Evolutionary conservation across 805 yeast genomes (phyloP), one percentile per base, ranked within the genome.

Genomic region (Teunomyces gatunensis): DNA sequence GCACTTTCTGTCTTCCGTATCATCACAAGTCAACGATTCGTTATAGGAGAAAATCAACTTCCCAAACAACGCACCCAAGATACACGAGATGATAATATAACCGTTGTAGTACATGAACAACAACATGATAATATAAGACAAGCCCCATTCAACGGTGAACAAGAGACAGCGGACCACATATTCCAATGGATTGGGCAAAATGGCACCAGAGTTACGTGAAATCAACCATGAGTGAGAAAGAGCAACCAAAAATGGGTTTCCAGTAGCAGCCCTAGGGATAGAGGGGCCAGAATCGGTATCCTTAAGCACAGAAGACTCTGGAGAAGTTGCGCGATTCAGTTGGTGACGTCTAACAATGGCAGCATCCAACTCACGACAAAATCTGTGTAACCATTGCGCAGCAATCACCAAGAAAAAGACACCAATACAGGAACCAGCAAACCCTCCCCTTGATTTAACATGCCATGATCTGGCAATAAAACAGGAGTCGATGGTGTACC

Each of bases 391-490:
- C 79, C 83, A 76, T 57, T 81, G 83, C 7, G 81, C 71, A 9
- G 78, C 76, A 43, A 83, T 61, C 2, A 81, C 84, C 57, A 85
- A 66, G 25, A 79, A 66, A 59, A 83, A 78, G 7, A 81, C 79
- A n/a, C 89, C 89, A 27, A 85, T 70, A 64, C 89, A 85, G 0
- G 87, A 74, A n/a, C 88, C 89, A 3, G 87, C 89, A 67, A 84
- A 84, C 64, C 74, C 81, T 0, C 84, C 85, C 47, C 68, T 69
- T 2, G 82, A 68, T 12, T 64, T 71, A 39, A 81, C 79, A 49
- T 80, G 87, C 90, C 90, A 84, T 27, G 83, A 66, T 39, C 62
- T 68, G 6, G 87, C 74, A 50, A 85, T 71, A 57, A 84, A 84
- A 59, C 89, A 85, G 4, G 84, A 67, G 54, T 84, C 83, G 25